Evolutionary conservation across 495 filamentous ascomycete species (phyloP).

Genomic region (Penicillium dipodomyicola): DNA sequence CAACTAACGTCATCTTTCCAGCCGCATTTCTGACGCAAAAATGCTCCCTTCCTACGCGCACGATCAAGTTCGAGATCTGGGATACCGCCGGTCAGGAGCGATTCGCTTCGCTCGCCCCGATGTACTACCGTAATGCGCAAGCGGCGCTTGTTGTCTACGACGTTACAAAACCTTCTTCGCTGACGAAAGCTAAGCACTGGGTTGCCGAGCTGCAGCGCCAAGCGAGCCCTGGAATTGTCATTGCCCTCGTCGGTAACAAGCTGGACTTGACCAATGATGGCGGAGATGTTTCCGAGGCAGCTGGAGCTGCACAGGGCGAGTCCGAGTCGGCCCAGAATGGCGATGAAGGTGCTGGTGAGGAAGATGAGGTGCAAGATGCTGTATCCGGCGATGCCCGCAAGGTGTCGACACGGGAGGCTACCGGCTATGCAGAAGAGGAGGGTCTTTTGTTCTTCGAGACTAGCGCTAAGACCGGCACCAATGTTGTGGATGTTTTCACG

Average conservation of each 20-base stretch:
- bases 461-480: constrained; percentile 90
- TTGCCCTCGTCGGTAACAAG: constrained; percentile 97
- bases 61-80: constrained; percentile 99
- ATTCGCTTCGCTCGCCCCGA: constrained; percentile 93
- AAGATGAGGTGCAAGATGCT: constrained; percentile 58
- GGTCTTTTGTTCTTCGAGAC: constrained; percentile 94
- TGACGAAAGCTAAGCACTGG: constrained; percentile 98
- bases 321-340: constrained; percentile 31
- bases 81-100: constrained; percentile 98
- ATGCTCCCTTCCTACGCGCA: constrained; percentile 91
- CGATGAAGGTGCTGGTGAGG: constrained; percentile 42
- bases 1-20: constrained; percentile 44
- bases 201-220: constrained; percentile 96
- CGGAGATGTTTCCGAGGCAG: constrained; percentile 37
- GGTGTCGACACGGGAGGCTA: constrained; percentile 83
- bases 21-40: constrained; percentile 98
- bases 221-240: constrained; percentile 96
- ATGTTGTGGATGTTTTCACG: constrained; percentile 94
- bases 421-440: constrained; percentile 91
- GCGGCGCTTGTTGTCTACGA: constrained; percentile 99
- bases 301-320: constrained; percentile 27
- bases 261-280: constrained; percentile 74
- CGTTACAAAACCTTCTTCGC: constrained; percentile 91
- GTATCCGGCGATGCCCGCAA: constrained; percentile 78
- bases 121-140: constrained; percentile 99